Evolutionary conservation across 768 basidiomycete genomes (phyloP), one percentile per base, ranked within the genome.

Genomic region (Psilocybe cubensis): DNA sequence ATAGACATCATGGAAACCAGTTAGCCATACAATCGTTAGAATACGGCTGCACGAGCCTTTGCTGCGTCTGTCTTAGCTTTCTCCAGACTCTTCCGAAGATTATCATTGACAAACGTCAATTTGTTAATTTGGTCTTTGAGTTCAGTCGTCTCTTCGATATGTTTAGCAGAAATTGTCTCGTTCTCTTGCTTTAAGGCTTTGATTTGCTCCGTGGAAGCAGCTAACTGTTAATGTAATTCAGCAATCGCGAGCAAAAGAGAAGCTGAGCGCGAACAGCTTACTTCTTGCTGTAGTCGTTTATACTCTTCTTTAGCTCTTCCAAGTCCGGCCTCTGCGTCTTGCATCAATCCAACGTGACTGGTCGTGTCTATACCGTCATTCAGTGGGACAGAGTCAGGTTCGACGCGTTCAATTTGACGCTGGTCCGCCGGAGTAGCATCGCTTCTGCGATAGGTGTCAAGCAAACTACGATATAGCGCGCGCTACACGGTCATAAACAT

Each of bases 261-360:
- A 12, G 29, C 10, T 18, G 27, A 29, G 29, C 4, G 43, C 8
- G 55, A 14, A 33, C 3, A 49, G 25, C 60, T 10, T 31, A 72
- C 72, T 63, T 70, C 68, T 21, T 69, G 64, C 46, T 70, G 68
- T 20, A 75, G 43, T 33, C 57, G 64, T 21, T 58, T 47, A 52
- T 71, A 73, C 47, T 71, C 72, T 40, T 66, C 63, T 46, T 67
- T 68, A 5, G 70, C 74, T 55, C 65, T 68, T n/a, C 58, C 60
- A 7, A 74, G 54, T n/a, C 71, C 69, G 24, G 51, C 60, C 56
- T 73, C 74, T 14, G 67, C 72, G 27, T 69, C 65, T 47, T 68
- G 53, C 21, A 38, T 38, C 35, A 70, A 38, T 53, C 67, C 63
- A 62, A 66, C 60, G 54, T 57, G 55, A 5, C 58, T 56, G 21